Conservation (phyloP, 805 yeast species). For the Debaryomyces tyrocola region DNA sequence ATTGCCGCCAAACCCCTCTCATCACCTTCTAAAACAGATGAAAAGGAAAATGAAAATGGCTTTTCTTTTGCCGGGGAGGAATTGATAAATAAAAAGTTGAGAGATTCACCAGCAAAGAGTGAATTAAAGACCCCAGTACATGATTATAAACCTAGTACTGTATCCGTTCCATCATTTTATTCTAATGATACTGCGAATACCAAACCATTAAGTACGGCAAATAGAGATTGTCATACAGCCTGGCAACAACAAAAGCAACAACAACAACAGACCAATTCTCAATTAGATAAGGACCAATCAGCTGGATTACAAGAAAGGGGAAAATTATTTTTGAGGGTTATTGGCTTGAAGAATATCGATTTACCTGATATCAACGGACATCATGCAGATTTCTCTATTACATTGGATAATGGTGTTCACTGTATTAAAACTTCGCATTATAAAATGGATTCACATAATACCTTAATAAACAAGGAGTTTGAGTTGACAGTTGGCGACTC, state of each 20-base stretch:
- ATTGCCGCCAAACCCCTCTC: constrained; percentile 16
- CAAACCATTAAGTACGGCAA: constrained; percentile 10
- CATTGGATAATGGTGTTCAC: constrained; percentile 81
- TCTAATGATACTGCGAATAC: constrained; percentile 10
- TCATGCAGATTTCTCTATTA: constrained; percentile 50
- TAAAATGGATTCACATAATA: constrained; percentile 26
- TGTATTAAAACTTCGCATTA: constrained; percentile 66
- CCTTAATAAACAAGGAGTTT: constrained; percentile 67
- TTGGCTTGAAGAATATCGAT: constrained; percentile 45
- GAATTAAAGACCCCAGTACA: constrained; percentile 4
- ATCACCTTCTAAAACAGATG: constrained; percentile 1
- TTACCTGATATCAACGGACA: constrained; percentile 47
- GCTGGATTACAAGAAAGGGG: constrained; percentile 43
- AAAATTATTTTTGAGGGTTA: constrained; percentile 51
- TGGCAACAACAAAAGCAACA: constrained; percentile 1
- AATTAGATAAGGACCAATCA: neutral
- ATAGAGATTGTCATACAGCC: constrained; percentile 1
- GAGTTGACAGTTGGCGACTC: constrained; percentile 66
- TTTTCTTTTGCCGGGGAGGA: constrained; percentile 16
- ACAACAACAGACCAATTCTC: neutral
- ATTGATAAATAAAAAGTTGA: constrained; percentile 21
- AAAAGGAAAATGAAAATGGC: neutral
- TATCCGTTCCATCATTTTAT: constrained; percentile 30
- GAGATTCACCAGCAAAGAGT: constrained; percentile 12
- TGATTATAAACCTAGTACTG: constrained; percentile 24